These are phyloP conservation scores for Coccomyxa sp. DNA, from an alignment of 139 green algal species.

Conservation along the genomic window DNA sequence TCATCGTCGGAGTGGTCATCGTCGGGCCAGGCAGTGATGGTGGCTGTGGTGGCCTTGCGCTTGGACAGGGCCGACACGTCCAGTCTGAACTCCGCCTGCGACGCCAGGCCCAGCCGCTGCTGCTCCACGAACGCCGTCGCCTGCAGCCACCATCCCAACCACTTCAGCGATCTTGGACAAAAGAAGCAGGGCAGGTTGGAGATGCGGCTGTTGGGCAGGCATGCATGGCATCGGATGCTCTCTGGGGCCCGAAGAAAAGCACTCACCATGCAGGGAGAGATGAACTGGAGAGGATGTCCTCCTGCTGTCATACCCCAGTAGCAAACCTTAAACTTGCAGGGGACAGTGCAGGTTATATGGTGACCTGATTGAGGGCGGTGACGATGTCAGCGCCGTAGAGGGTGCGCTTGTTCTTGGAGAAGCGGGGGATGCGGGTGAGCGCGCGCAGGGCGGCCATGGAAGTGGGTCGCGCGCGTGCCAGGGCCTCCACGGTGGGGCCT, in stretches of 20 bases:
- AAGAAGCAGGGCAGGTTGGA: too few relatives aligned
- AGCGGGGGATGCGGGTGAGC: background rate
- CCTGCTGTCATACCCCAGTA: too few relatives aligned
- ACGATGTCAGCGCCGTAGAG: background rate
- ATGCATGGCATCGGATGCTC: background rate
- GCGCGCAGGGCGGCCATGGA: background rate
- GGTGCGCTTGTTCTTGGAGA: conserved; percentile 2
- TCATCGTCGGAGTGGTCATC: background rate
- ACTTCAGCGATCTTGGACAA: too few relatives aligned
- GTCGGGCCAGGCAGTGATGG: background rate
- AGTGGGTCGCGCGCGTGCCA: background rate
- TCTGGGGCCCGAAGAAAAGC: background rate
- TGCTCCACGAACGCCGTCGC: background rate
- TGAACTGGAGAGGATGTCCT: too few relatives aligned
- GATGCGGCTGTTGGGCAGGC: background rate
- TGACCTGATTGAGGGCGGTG: background rate
- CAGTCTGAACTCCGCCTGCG: background rate
- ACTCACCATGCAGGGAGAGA: too few relatives aligned
- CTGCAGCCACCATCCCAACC: background rate
- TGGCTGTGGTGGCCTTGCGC: background rate
- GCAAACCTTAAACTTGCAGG: background rate
- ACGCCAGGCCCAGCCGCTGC: background rate
- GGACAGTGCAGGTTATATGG: background rate
- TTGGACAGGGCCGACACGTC: background rate
- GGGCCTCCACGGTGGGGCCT: conserved; percentile 1